Evolutionary conservation across 495 filamentous ascomycete species (phyloP).

Genomic region (Jackrogersella multiformis): DNA sequence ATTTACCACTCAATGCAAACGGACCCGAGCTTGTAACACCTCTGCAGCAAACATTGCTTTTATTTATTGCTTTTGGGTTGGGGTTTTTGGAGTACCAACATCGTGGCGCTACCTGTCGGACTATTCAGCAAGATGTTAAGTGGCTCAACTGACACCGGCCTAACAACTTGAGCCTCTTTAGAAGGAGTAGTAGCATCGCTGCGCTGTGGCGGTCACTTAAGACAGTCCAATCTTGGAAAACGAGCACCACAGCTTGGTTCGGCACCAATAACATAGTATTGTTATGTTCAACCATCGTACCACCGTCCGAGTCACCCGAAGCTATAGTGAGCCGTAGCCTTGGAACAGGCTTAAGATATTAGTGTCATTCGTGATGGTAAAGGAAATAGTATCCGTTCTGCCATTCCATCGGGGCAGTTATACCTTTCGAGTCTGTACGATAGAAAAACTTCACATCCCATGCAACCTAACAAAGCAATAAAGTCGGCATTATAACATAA

Average conservation of each 20-base stretch:
- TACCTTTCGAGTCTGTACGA: slow-evolving; percentile 1
- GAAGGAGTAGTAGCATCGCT: neutral
- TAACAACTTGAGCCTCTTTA: too few relatives aligned
- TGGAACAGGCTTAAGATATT: too few relatives aligned
- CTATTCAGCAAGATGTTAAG: too few relatives aligned
- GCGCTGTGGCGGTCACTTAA: neutral
- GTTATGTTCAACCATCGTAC: slow-evolving; percentile 15
- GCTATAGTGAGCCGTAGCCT: too few relatives aligned
- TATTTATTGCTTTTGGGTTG: too few relatives aligned
- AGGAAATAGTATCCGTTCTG: neutral
- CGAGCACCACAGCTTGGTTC: neutral
- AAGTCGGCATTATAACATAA: slow-evolving; percentile 1
- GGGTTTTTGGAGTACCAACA: neutral
- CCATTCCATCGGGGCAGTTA: neutral
- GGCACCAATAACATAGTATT: neutral
- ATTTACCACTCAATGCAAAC: slow-evolving; percentile 28
- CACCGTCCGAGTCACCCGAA: slow-evolving; percentile 8
- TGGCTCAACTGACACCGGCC: too few relatives aligned
- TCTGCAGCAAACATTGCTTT: too few relatives aligned
- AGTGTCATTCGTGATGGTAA: slow-evolving; percentile 17
- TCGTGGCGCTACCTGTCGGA: too few relatives aligned
- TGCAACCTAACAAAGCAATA: slow-evolving; percentile 4
- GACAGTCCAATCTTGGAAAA: neutral
- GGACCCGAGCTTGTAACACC: neutral
- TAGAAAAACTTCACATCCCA: neutral